Base-by-base conservation (phyloP, 768 basidiomycete genomes). In the Kwoniella dejecticola region DNA sequence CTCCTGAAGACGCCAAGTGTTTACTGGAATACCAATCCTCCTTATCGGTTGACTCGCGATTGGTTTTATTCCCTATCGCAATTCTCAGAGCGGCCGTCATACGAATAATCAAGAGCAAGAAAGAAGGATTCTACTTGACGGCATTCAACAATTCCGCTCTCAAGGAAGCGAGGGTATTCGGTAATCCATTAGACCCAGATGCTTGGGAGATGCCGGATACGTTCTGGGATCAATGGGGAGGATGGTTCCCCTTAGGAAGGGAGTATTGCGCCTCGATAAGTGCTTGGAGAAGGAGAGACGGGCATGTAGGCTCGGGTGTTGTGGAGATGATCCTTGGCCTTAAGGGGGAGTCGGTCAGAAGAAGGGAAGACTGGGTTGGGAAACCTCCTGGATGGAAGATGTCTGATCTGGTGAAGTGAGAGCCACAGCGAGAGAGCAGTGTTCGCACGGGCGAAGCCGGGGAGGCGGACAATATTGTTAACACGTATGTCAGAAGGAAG, bases 191-290 rank as follows among this genome's bases (percentile, higher is more conserved):
- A 15, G 69, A 70, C 44, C 63, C 62, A 0, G 69, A 67, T 49
- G 62, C 69, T 5, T 70, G 69, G 69, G 69, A 70, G 42, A 59
- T 70, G 63, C 54, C 57, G 1, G 59, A 57, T 12, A 17, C 17
- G 12, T 70, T 57, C 26, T 70, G 69, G 69, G 69, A 70, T 38
- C 36, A 42, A 15, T 70, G 69, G 69, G 63, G 55, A 31, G 36
- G 24, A 8, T 70, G 63, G 60, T 67, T 67, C 55, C 56, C 63
- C 13, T 27, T 38, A 1, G 69, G 63, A 31, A 62, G 69, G 29
- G 41, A 33, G 12, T 67, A 58, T 27, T 70, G 65, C 33, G n/a
- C 15, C 3, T 57, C 56, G 23, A 19, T 70, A 21, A 26, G 46
- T 15, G 40, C 12, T n/a, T 70, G 69, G 69, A 61, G 69, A 33